phyloP scores from a whole-genome alignment of 73 alveolate genomes.

The Paramecium primaurelia region DNA sequence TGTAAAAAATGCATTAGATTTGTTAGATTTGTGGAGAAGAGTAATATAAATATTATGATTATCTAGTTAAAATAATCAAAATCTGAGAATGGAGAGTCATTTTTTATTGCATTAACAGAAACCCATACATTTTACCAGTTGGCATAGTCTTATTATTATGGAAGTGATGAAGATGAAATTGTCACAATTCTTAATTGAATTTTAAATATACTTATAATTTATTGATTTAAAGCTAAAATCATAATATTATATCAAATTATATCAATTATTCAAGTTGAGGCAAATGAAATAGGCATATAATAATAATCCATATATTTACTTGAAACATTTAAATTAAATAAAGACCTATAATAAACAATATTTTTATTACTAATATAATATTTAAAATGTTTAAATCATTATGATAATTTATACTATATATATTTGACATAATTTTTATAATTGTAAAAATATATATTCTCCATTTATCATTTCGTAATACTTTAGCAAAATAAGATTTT shows the following conservation, averaged over 20 bases:
- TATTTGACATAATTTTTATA: neutral
- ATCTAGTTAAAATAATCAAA: neutral
- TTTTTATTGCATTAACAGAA: neutral
- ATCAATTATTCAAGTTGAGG: no score
- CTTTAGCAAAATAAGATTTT: neutral
- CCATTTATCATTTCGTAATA: neutral
- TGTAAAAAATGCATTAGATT: neutral
- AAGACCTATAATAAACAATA: no score
- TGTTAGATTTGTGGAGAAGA: neutral
- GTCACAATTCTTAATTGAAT: neutral
- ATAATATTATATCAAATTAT: no score
- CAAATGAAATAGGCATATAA: no score
- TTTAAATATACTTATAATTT: neutral
- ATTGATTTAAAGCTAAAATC: neutral
- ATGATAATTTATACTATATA: neutral
- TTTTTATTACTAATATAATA: neutral
- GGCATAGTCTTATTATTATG: neutral
- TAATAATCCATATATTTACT: no score
- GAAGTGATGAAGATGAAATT: neutral
- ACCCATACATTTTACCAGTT: neutral
- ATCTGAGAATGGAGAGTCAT: neutral
- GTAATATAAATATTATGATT: neutral
- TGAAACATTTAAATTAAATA: no score
- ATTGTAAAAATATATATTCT: neutral
- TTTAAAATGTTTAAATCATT: neutral